phyloP scores from a whole-genome alignment of 176 grass and related monocot species.

The Pharus latifolius region DNA sequence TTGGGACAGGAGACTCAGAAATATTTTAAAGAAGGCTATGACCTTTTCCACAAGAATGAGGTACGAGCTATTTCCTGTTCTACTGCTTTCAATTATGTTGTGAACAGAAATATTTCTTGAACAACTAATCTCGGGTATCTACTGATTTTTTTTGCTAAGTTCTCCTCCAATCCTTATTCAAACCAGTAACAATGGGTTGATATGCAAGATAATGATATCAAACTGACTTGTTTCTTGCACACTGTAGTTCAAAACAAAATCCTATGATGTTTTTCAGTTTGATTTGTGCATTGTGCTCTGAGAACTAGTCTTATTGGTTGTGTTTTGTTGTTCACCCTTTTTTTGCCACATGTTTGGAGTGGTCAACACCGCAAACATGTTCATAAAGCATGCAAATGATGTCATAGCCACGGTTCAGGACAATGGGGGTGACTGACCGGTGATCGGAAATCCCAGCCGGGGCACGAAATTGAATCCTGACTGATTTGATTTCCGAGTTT shows the following conservation, averaged over 20 bases:
- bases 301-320: neutral
- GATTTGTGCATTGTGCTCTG: neutral
- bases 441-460: too few relatives aligned
- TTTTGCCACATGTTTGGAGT: neutral
- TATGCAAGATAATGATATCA: neutral
- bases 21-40: conserved; percentile 78
- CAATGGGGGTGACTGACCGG: too few relatives aligned
- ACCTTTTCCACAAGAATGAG: conserved; percentile 84
- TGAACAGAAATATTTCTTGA: too few relatives aligned
- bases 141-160: neutral
- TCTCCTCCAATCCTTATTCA: neutral
- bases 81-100: conserved; percentile 3
- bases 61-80: conserved; percentile 27
- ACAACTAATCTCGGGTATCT: too few relatives aligned
- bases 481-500: too few relatives aligned
- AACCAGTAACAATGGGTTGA: neutral
- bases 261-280: neutral
- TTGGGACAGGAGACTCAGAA: conserved; percentile 60
- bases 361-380: conserved; percentile 1
- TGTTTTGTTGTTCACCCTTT: neutral
- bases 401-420: too few relatives aligned
- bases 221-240: neutral
- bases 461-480: too few relatives aligned
- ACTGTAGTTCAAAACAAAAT: neutral
- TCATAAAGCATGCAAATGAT: too few relatives aligned